A percentile compares a stretch with the other conserved stretches of the same genome.
Evolutionary conservation across 1,284 basidiomycete genomes (phyloP).

Genomic region (Ustilago crameri): DNA sequence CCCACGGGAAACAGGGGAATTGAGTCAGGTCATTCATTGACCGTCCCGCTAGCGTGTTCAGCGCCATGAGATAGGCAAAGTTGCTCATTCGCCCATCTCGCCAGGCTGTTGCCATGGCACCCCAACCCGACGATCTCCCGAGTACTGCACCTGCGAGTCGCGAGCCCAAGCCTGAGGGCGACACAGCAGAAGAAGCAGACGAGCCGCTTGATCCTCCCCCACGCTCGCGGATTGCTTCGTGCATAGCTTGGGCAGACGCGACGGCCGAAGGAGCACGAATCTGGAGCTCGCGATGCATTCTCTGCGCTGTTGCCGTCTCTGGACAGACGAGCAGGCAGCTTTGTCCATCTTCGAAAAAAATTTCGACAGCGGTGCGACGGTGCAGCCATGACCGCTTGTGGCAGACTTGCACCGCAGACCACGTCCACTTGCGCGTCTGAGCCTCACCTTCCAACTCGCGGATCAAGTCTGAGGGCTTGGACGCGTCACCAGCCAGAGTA

Average conservation of each 20-base stretch:
- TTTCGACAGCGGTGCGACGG: slow-evolving; percentile 61
- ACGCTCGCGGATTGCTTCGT: slow-evolving; percentile 46
- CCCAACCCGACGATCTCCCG: slow-evolving; percentile 45
- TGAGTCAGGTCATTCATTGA: slow-evolving; percentile 80
- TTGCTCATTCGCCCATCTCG: slow-evolving; percentile 62
- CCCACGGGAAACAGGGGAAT: slow-evolving; percentile 93
- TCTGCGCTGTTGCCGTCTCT: slow-evolving; percentile 42
- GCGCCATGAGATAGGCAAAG: slow-evolving; percentile 67
- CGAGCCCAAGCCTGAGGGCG: slow-evolving; percentile 34
- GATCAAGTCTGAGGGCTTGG: slow-evolving; percentile 67
- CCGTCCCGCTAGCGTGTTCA: slow-evolving; percentile 67
- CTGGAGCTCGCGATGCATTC: slow-evolving; percentile 52
- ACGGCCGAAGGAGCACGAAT: slow-evolving; percentile 51
- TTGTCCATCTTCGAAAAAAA: slow-evolving; percentile 68
- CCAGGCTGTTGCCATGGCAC: slow-evolving; percentile 63
- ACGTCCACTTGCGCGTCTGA: slow-evolving; percentile 58
- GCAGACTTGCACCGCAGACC: slow-evolving; percentile 45
- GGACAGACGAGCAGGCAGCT: slow-evolving; percentile 65
- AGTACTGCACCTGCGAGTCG: slow-evolving; percentile 56
- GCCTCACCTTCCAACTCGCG: slow-evolving; percentile 42
- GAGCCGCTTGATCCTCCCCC: slow-evolving; percentile 1
- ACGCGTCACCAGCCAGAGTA: slow-evolving; percentile 73
- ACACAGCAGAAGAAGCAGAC: slow-evolving; percentile 10
- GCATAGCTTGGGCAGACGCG: slow-evolving; percentile 45
- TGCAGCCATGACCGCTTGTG: slow-evolving; percentile 60